Base-by-base conservation (phyloP, 495 filamentous ascomycete species). In the Clavariopsis aquatica region DNA sequence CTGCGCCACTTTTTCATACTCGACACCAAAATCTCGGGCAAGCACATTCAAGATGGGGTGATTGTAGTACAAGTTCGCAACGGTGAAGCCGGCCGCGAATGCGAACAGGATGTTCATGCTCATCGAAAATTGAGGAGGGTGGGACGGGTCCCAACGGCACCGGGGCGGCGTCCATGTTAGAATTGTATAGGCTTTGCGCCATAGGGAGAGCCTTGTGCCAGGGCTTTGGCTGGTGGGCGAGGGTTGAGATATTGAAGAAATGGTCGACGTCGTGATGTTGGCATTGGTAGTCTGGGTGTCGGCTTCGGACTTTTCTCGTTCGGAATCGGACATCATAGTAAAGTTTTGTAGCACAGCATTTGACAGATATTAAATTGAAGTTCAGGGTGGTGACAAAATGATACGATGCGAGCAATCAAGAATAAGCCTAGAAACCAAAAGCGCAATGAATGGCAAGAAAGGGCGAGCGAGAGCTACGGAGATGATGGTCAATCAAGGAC, bases 41-140 rank as follows among this genome's bases (percentile, higher is more conserved):
- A 90, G 79, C 26, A 82, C 78, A 71, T 88, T 84, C 13, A 89
- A 77, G 53, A 90, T 84, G 0, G 87, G 85, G 55, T 90, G 87
- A 46, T 82, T 84, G 71, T 90, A 90, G 73, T 90, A 90, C 8
- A 90, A 76, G 73, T 89, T 90, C 24, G 87, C 85, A 24, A 90
- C 85, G 0, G 83, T 84, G 59, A 86, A 85, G 0, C 77, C 78
- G 1, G 69, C 77, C 0, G 77, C 76, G 60, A 82, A 80, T 9
- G 73, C 76, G 73, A 88, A 89, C 9, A 89, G 76, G 34, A 87
- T 69, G 59, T 86, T 87, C 73, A 89, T 69, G 1, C 72, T 69
- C 71, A 87, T 75, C 28, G 78, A 87, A 68, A 89, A 87, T 29
- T 81, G 75, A 13, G 82, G 81, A 12, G 85, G 83, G 20, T 76